Conservation (phyloP, 2,329 filamentous ascomycete species). For the Pestalotiopsis sp. region DNA sequence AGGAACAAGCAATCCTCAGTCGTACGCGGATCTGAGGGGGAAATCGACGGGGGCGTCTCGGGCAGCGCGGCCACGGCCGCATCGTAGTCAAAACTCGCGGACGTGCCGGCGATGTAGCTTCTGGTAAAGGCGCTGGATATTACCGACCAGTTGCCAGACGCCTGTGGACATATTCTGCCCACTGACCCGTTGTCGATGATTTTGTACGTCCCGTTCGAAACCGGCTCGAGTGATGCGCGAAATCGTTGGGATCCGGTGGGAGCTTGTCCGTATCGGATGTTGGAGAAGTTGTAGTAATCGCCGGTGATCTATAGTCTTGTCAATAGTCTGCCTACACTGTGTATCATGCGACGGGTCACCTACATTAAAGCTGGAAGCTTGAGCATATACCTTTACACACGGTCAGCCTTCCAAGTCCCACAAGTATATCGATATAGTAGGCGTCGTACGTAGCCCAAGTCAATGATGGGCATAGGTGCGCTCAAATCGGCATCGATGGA, state of each 20-base stretch:
- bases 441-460: not conserved
- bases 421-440: not conserved
- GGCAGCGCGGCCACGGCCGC: not conserved
- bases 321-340: not conserved
- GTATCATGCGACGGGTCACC: not conserved
- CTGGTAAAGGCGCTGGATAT: not conserved
- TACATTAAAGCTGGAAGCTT: not conserved
- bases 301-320: not conserved
- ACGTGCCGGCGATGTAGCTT: not conserved
- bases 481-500: not conserved
- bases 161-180: not conserved
- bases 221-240: not conserved
- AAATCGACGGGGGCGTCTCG: not conserved
- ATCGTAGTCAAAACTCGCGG: not conserved
- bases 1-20: not conserved
- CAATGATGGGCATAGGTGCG: not conserved
- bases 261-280: not conserved
- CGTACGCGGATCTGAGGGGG: not conserved
- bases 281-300: not conserved
- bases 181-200: not conserved
- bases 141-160: not conserved
- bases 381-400: not conserved
- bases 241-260: not conserved
- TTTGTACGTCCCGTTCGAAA: not conserved
- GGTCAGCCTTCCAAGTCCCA: not conserved